phyloP scores from a whole-genome alignment of 805 yeast species.

The Zygosaccharomyces siamensis region DNA sequence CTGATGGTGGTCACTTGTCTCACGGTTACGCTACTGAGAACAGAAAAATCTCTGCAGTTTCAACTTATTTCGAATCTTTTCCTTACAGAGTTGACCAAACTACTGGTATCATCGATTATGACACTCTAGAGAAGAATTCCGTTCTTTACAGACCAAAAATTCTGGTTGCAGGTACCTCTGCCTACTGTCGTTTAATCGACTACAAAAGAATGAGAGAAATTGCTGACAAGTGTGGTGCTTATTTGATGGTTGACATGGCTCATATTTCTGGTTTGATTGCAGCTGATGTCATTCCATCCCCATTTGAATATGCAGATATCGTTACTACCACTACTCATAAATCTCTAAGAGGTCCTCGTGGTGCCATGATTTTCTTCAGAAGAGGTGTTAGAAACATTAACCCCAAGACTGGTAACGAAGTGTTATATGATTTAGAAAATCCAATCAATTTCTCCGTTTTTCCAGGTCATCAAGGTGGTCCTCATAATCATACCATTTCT shows the following conservation, averaged over 20 bases:
- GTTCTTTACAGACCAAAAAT: constrained; percentile 91
- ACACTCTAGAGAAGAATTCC: constrained; percentile 88
- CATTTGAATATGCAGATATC: constrained; percentile 94
- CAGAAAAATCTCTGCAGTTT: constrained; percentile 90
- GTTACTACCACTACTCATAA: constrained; percentile 99
- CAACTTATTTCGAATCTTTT: constrained; percentile 97
- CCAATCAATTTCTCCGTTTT: constrained; percentile 96
- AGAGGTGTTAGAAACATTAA: constrained; percentile 85
- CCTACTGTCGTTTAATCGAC: constrained; percentile 94
- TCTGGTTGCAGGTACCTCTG: constrained; percentile 96
- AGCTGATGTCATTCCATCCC: constrained; percentile 93
- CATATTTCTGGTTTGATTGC: constrained; percentile 95
- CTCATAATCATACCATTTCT: constrained; percentile 98
- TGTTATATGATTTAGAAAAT: constrained; percentile 84
- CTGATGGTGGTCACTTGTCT: constrained; percentile 98
- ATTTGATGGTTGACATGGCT: constrained; percentile 95
- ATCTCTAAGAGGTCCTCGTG: constrained; percentile 98
- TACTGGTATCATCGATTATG: constrained; percentile 96
- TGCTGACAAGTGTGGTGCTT: constrained; percentile 97
- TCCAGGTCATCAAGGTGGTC: constrained; percentile 99
- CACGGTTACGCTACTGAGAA: constrained; percentile 97
- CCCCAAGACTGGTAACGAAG: constrained; percentile 88
- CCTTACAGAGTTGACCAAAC: constrained; percentile 91
- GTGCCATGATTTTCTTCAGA: constrained; percentile 99
- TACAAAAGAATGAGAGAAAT: constrained; percentile 94